Conservation (phyloP, 345 rosid species). For the Salix exigua region DNA sequence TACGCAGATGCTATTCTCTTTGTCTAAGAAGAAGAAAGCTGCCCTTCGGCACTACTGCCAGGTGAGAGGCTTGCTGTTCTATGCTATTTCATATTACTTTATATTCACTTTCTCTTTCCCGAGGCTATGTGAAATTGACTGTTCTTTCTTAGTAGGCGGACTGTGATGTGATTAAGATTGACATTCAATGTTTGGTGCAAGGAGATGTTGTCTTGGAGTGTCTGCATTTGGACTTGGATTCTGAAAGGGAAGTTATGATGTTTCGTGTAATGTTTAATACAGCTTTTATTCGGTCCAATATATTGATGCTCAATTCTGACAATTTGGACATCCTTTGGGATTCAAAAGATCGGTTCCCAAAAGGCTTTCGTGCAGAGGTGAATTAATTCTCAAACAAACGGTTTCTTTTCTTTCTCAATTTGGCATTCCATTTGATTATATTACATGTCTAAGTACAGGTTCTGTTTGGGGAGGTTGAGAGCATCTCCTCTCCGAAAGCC, state of each 20-base stretch:
- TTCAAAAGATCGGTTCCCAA: conserved; percentile 86
- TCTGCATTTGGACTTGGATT: conserved; percentile 85
- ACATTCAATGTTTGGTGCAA: conserved; percentile 92
- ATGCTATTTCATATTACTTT: background rate
- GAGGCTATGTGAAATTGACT: conserved; percentile 3
- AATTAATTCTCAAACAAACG: background rate
- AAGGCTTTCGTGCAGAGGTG: conserved; percentile 96
- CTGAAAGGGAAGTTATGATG: conserved; percentile 97
- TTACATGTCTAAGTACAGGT: conserved; percentile 44
- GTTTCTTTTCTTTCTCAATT: background rate
- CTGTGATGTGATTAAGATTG: conserved; percentile 94
- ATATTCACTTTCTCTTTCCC: conserved; percentile 7
- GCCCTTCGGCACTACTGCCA: conserved; percentile 73
- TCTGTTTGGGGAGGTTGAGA: conserved; percentile 90
- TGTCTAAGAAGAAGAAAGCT: conserved; percentile 65
- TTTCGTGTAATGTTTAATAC: conserved; percentile 96
- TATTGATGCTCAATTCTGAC: conserved; percentile 86
- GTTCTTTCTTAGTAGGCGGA: conserved; percentile 59
- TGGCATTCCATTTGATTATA: conserved; percentile 17
- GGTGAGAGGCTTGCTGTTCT: conserved; percentile 37
- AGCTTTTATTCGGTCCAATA: conserved; percentile 95
- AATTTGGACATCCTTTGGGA: conserved; percentile 98
- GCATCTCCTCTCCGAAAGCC: conserved; percentile 55
- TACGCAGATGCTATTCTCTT: conserved; percentile 84
- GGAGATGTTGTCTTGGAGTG: conserved; percentile 98